A percentile compares a stretch with the other conserved stretches of the same genome.
Evolutionary conservation across 139 green algal species (phyloP).

Genomic region (Microglena sp.): DNA sequence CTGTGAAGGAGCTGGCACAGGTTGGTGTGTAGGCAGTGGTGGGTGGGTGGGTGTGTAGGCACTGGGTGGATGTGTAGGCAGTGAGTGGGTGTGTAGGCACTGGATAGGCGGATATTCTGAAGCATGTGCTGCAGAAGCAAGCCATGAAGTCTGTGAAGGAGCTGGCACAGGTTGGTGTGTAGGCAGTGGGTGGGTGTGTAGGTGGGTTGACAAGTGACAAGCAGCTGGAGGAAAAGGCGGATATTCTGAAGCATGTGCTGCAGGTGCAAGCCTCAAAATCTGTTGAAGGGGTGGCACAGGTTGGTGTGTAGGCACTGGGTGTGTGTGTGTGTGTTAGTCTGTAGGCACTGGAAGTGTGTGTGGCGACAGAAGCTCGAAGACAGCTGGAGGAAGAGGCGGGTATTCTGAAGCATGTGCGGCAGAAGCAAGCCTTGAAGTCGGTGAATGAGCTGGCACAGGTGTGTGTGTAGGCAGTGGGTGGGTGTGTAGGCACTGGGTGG

Average conservation of each 20-base stretch:
- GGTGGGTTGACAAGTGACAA: too few relatives aligned
- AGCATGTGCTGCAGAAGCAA: slow-evolving; percentile 71
- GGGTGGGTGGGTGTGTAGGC: too few relatives aligned
- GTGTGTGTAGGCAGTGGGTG: neutral
- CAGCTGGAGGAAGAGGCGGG: slow-evolving; percentile 73
- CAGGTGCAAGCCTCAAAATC: slow-evolving; percentile 83
- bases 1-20: slow-evolving; percentile 85
- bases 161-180: slow-evolving; percentile 83
- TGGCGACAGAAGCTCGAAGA: slow-evolving; percentile 59
- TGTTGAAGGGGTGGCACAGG: slow-evolving; percentile 85
- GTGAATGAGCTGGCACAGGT: slow-evolving; percentile 88
- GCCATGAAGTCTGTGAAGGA: slow-evolving; percentile 89
- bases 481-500: too few relatives aligned
- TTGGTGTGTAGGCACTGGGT: too few relatives aligned
- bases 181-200: too few relatives aligned
- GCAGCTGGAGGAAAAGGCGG: slow-evolving; percentile 65
- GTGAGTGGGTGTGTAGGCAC: too few relatives aligned
- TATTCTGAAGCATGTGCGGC: slow-evolving; percentile 78
- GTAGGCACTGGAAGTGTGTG: too few relatives aligned
- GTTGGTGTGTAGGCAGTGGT: too few relatives aligned
- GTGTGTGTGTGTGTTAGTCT: too few relatives aligned
- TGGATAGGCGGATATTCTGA: slow-evolving; percentile 79
- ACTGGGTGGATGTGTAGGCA: too few relatives aligned
- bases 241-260: slow-evolving; percentile 75
- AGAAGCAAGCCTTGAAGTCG: slow-evolving; percentile 81